A percentile compares a stretch with the other conserved stretches of the same genome.
Evolutionary conservation across 2,329 filamentous ascomycete species (phyloP).

Genomic region (Scedosporium minutisporum): DNA sequence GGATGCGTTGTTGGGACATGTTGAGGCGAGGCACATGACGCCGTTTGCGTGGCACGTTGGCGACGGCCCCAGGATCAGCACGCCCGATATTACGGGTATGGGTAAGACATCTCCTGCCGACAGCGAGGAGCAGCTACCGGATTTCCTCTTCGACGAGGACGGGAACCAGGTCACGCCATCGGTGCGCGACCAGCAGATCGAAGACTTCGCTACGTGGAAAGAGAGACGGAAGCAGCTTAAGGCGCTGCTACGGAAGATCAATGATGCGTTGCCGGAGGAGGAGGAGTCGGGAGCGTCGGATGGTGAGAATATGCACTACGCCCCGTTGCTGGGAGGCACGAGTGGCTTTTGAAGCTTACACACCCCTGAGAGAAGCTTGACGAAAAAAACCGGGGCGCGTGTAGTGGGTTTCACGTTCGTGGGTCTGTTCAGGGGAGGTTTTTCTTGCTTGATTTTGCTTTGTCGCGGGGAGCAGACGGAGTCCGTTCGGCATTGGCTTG

Average conservation of each 20-base stretch:
- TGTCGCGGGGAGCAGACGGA: too few relatives aligned
- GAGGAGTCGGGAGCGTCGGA: constrained; percentile 21
- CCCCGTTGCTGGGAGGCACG: neutral
- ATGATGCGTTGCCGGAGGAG: constrained; percentile 37
- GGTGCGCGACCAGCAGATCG: constrained; percentile 39
- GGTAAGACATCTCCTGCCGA: constrained; percentile 6
- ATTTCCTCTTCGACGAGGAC: constrained; percentile 40
- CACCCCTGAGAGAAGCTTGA: neutral
- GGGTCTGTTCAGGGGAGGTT: neutral
- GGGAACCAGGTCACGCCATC: constrained; percentile 52
- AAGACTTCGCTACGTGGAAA: constrained; percentile 35
- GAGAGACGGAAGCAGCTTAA: constrained; percentile 34
- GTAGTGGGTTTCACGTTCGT: neutral
- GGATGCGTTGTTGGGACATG: constrained; percentile 34
- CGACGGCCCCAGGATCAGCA: constrained; percentile 43
- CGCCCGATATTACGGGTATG: neutral
- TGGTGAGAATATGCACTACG: neutral
- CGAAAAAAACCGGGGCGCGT: neutral
- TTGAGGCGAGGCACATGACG: constrained; percentile 43
- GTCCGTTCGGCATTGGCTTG: too few relatives aligned
- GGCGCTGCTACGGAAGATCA: constrained; percentile 30
- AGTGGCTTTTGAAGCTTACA: neutral
- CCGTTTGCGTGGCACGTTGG: constrained; percentile 49
- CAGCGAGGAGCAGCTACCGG: constrained; percentile 24
- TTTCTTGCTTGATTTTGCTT: too few relatives aligned